These are phyloP conservation scores for Gremmenia infestans DNA, from an alignment of 2,329 filamentous ascomycete species.

Conservation along the genomic window DNA sequence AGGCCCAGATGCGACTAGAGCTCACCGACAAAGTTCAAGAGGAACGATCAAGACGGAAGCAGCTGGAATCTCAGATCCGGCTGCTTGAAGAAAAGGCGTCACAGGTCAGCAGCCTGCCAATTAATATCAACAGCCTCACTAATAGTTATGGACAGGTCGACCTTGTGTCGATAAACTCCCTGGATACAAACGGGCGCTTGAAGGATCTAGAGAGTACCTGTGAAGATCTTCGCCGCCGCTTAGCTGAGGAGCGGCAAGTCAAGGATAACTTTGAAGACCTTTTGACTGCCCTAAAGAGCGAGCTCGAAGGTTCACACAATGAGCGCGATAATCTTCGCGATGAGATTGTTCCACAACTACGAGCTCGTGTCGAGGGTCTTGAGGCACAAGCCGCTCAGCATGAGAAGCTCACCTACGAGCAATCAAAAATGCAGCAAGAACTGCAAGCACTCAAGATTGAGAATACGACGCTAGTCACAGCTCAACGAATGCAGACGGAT, in stretches of 20 bases:
- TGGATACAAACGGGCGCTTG: constrained; percentile 56
- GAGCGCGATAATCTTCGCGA: constrained; percentile 91
- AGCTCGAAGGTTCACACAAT: constrained; percentile 76
- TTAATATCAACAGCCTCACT: constrained; percentile 5
- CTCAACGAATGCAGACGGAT: constrained; percentile 44
- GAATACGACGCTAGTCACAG: constrained; percentile 48
- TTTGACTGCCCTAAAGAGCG: constrained; percentile 73
- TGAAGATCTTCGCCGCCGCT: constrained; percentile 75
- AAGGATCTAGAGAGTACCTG: constrained; percentile 75
- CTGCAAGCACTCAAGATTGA: constrained; percentile 64
- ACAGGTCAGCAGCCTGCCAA: constrained; percentile 39
- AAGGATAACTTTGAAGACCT: constrained; percentile 95
- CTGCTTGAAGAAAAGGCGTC: constrained; percentile 75
- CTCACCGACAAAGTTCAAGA: constrained; percentile 83
- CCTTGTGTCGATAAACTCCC: constrained; percentile 47
- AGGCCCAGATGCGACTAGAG: constrained; percentile 78
- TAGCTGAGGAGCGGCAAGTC: constrained; percentile 78
- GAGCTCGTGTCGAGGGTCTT: constrained; percentile 70
- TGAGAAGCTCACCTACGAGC: constrained; percentile 71
- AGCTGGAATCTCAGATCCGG: constrained; percentile 79
- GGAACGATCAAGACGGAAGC: constrained; percentile 69
- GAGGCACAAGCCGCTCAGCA: constrained; percentile 69
- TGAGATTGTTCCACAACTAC: constrained; percentile 76
- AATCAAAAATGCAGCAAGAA: constrained; percentile 83
- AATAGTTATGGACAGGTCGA: constrained; percentile 29